These are phyloP conservation scores for Erodium texanum DNA, from an alignment of 441 rosid genomes.

Conservation along the genomic window DNA sequence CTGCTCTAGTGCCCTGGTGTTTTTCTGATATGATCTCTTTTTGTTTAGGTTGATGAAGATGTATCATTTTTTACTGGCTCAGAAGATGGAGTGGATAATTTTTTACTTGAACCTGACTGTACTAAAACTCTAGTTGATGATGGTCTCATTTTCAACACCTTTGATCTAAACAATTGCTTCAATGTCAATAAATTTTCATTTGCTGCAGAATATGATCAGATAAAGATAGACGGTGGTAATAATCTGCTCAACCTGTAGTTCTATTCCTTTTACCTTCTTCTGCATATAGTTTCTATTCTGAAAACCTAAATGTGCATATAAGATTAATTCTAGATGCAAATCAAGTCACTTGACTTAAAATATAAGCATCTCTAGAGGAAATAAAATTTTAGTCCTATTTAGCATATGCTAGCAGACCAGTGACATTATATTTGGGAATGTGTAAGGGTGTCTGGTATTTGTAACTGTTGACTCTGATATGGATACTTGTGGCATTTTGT, in stretches of 20 bases:
- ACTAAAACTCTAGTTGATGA: not conserved
- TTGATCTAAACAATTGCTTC: slow-evolving; percentile 3
- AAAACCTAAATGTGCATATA: not conserved
- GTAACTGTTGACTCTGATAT: not conserved
- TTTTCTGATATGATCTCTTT: not conserved
- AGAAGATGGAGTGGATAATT: slow-evolving; percentile 1
- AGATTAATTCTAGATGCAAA: not conserved
- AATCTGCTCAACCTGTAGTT: not conserved
- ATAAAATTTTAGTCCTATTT: not conserved
- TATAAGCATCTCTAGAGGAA: not conserved
- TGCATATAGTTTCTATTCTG: not conserved
- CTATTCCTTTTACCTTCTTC: not conserved
- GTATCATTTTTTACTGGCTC: not conserved
- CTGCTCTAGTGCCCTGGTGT: not conserved
- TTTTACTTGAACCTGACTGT: slow-evolving; percentile 7
- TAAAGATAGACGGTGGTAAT: slow-evolving; percentile 6
- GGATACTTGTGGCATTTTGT: slow-evolving; percentile 3
- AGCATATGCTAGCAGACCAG: not conserved
- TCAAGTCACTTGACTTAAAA: not conserved
- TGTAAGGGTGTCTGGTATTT: not conserved
- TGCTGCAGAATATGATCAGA: slow-evolving; percentile 6
- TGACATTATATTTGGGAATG: not conserved
- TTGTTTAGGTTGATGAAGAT: slow-evolving; percentile 6
- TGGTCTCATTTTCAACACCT: slow-evolving; percentile 2
- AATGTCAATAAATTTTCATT: slow-evolving; percentile 3